Base-by-base conservation (phyloP, 2,329 filamentous ascomycete genomes). In the Aspergillus nomiae region DNA sequence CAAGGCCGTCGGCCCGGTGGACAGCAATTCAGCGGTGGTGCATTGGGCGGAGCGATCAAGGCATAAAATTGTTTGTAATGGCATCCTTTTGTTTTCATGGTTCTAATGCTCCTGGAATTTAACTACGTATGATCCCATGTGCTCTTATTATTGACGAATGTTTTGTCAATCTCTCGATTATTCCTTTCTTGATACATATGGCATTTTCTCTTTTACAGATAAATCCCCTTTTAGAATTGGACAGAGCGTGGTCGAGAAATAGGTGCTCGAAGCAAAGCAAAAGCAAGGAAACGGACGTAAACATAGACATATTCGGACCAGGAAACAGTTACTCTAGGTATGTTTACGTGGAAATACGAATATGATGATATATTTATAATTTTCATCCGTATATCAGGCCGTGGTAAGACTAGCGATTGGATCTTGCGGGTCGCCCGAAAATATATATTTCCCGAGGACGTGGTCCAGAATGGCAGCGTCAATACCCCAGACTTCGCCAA, bases 1-100 rank as follows among this genome's bases (percentile, higher is more conserved):
- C 75, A 78, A 65, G 75, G 77, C 59, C 78, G 81, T 68, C 76
- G 78, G 69, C 80, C 80, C 24, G 81, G 81, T 71, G 81, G 81
- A 54, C 81, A 83, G 69, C 81, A 82, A 67, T 83, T 83, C 68
- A 72, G 80, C 62, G 81, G 81, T 65, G 82, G 82, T 77, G 82
- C 81, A 71, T 78, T 84, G 72, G 81, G 82, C 56, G 79, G 79
- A 74, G 81, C 81, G 57, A 83, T 83, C 71, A 82, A 83, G 75
- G 78, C 80, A 73, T 83, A 78, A 80, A 71, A 69, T 58, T 72
- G 65, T 72, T 69, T 71, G 60, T 73, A 74, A 76, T 74, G 73
- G 73, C 70, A 76, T 74, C 69, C 59, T 60, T 62, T 65, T 67
- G 68, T 69, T 69, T 66, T 60, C 60, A 65, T 62, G 63, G 61